Conservation (phyloP, 1,284 basidiomycete genomes). For the Leccinum pachyderme region DNA sequence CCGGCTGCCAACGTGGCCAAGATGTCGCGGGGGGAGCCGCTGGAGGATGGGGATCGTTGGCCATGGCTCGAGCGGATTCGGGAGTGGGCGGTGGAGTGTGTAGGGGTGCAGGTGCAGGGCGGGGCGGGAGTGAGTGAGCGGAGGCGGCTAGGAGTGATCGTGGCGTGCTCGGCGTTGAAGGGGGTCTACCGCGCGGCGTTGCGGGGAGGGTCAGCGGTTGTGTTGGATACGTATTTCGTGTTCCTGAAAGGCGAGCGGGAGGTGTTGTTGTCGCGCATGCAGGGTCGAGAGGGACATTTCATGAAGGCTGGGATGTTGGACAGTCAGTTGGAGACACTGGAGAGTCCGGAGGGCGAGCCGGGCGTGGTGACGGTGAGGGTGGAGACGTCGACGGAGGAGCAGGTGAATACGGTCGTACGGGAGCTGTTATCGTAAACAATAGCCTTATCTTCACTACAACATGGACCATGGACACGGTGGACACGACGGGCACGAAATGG, state of each 20-base stretch:
- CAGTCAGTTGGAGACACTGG: slow-evolving; percentile 79
- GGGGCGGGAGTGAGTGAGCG: slow-evolving; percentile 23
- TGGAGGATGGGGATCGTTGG: slow-evolving; percentile 80
- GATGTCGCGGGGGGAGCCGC: slow-evolving; percentile 79
- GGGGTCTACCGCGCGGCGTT: slow-evolving; percentile 80
- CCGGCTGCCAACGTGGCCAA: slow-evolving; percentile 82
- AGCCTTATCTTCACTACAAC: background rate
- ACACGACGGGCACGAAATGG: slow-evolving; percentile 51
- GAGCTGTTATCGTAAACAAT: background rate
- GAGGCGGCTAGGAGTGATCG: slow-evolving; percentile 49
- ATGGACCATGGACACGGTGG: slow-evolving; percentile 49
- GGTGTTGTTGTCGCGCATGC: slow-evolving; percentile 70
- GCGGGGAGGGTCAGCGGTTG: slow-evolving; percentile 37
- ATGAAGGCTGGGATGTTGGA: slow-evolving; percentile 90
- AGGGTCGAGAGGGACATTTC: slow-evolving; percentile 75
- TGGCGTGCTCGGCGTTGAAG: slow-evolving; percentile 89
- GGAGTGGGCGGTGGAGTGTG: slow-evolving; percentile 54
- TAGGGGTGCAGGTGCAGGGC: slow-evolving; percentile 40
- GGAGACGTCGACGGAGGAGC: slow-evolving; percentile 54
- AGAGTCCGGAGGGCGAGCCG: slow-evolving; percentile 70
- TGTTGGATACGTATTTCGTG: slow-evolving; percentile 73
- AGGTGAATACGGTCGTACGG: slow-evolving; percentile 38
- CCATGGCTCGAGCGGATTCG: slow-evolving; percentile 86
- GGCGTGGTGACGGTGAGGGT: slow-evolving; percentile 69
- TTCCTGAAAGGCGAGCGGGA: slow-evolving; percentile 74